Base-by-base conservation (phyloP, 1,139 yeast genomes). In the Pichia sp. region DNA sequence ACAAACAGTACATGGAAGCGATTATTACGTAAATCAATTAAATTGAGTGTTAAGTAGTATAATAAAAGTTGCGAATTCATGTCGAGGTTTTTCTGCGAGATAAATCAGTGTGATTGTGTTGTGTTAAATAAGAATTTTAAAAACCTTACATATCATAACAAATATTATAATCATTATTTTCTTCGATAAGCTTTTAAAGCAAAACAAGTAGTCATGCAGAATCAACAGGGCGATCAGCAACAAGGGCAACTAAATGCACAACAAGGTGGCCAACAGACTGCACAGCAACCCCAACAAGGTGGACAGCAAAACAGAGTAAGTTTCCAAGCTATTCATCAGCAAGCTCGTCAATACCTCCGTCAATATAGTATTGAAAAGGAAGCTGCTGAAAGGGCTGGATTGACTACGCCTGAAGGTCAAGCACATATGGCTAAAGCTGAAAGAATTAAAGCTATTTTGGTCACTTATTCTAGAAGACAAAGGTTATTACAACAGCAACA, bases 371-470 rank as follows among this genome's bases (percentile, higher is more conserved):
- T 73, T 39, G 89, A 82, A 56, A 73, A 80, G 44, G 77, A 76
- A 32, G 74, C 76, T 51, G 94, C 89, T 1, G 76, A 76, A 54
- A 61, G 62, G 35, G 66, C 71, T 0, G 82, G 82, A 6, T 64
- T 68, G 11, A 81, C 79, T 41, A 75, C 85, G 7, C 81, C 77
- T 0, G 80, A 76, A 53, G 92, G 90, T n/a, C 78, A 77, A 59
- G 80, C 75, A 54, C 87, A 83, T 57, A 67, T 76, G 53, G 69
- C 71, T 51, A 80, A 78, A 49, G 94, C 92, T 2, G 84, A 84
- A 46, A 76, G 76, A 47, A 79, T 86, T 54, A 77, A 74, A 54
- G 60, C 71, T 68, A 47, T 70, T 73, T 44, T 64, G 56, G 53
- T 66, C 52, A 53, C 60, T 54, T 57, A 55, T 58, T 57, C 54